Base-by-base conservation (phyloP, 352 stramenopile genomes). In the Phytophthora vignae region DNA sequence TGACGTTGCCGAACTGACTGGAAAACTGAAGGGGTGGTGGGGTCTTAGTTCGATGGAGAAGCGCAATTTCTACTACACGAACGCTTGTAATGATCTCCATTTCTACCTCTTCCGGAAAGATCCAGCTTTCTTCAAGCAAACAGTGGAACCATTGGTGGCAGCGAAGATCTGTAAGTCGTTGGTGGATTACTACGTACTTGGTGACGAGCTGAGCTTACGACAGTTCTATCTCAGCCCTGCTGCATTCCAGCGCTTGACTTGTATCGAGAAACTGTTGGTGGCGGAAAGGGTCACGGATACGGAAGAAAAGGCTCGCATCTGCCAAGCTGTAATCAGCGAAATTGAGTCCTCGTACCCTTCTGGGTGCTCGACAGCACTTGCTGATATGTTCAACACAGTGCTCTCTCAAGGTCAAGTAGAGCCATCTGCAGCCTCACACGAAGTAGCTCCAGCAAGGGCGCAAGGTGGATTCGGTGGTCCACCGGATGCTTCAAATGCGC, bases 61-160 rank as follows among this genome's bases (percentile, higher is more conserved):
- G 59, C 19, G 55, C 22, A 50, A 22, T 15, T 72, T 83, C 36
- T 91, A 89, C 71, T 86, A 71, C 49, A 31, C 46, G 15, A 78
- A 90, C 36, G 75, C 75, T 1, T 85, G 70, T 48, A 75, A 87
- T 56, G 82, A 90, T 66, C 40, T 91, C 8, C 67, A 91, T 61
- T 75, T 90, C n/a, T 91, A 85, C 52, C 54, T 91, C 10, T 86
- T 69, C 69, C 74, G 76, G 38, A 86, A 83, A 67, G 84, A 91
- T 62, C 71, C 50, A 42, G 29, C 42, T 3, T 91, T 87, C 46
- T 91, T 91, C 60, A 60, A 76, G 12, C 21, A 73, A 25, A 70
- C 70, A 31, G 75, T 74, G 4, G 59, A 64, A 49, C 80, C 84
- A 21, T 66, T 84, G 46, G 48, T 91, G 19, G 33, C 59, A 15